phyloP scores from a whole-genome alignment of 352 stramenopile species.

The Globisporangium camurandrum region DNA sequence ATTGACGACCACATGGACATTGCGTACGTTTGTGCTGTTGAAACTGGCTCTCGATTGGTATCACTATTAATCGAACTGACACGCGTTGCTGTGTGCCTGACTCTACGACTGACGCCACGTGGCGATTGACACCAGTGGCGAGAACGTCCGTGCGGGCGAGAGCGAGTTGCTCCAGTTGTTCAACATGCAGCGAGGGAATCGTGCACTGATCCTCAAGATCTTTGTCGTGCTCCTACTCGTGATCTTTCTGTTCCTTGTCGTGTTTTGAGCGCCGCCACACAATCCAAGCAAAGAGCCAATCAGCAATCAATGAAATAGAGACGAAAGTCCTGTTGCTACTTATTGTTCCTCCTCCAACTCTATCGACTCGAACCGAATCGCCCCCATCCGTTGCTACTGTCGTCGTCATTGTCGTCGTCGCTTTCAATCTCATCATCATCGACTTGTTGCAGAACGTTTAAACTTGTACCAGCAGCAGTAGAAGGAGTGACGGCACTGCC shows the following conservation, averaged over 20 bases:
- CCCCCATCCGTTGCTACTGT: constrained; percentile 24
- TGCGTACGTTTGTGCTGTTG: constrained; percentile 58
- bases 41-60: too few species aligned
- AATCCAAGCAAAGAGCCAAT: too few species aligned
- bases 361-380: too few species aligned
- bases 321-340: too few species aligned
- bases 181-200: constrained; percentile 76
- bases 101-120: too few species aligned
- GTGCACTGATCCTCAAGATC: constrained; percentile 81
- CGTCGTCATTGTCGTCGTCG: constrained; percentile 34
- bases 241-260: constrained; percentile 82
- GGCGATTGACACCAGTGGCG: constrained; percentile 33
- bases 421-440: constrained; percentile 73
- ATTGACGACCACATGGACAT: constrained; percentile 86
- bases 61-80: constrained; percentile 1
- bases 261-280: constrained; percentile 24
- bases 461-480: too few species aligned
- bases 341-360: too few species aligned
- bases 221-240: constrained; percentile 75
- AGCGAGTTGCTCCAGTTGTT: constrained; percentile 78
- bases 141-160: constrained; percentile 67
- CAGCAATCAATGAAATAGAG: too few species aligned
- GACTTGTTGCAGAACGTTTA: too few species aligned
- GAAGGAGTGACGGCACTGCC: too few species aligned
- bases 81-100: neutral